A percentile compares a stretch with the other conserved stretches of the same genome.
phyloP scores from a whole-genome alignment of 768 basidiomycete genomes.

The Mycena amicta region DNA sequence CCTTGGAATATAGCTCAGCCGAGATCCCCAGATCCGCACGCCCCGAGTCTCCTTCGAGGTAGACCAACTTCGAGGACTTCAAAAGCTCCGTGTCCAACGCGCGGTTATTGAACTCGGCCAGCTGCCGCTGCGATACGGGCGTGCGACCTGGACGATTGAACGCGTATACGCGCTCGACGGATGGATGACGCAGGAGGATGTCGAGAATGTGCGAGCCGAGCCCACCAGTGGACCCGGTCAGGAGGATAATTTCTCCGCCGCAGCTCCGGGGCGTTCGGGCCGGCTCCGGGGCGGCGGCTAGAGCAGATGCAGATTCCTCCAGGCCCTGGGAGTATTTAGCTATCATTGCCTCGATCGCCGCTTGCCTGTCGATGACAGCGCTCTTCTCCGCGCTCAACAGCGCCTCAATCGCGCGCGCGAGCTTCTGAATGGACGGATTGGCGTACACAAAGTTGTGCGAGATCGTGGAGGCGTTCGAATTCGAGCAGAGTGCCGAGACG shows the following conservation, averaged over 20 bases:
- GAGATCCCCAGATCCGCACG: constrained; percentile 26
- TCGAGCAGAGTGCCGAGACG: constrained; percentile 29
- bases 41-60: constrained; percentile 29
- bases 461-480: constrained; percentile 4
- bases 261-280: too few relatives aligned
- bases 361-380: neutral
- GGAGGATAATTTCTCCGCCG: constrained; percentile 17
- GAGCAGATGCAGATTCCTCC: neutral
- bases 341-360: constrained; percentile 12
- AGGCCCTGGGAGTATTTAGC: constrained; percentile 6
- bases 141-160: constrained; percentile 29
- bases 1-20: constrained; percentile 24
- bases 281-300: neutral
- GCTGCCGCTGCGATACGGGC: constrained; percentile 22
- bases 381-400: neutral
- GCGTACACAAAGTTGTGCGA: constrained; percentile 18
- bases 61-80: constrained; percentile 26
- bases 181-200: constrained; percentile 32
- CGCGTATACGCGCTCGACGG: constrained; percentile 32
- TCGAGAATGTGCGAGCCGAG: constrained; percentile 39
- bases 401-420: constrained; percentile 2
- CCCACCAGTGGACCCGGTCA: constrained; percentile 35
- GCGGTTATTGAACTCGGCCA: constrained; percentile 24
- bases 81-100: constrained; percentile 30
- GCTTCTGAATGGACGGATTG: constrained; percentile 19